Conservation (phyloP, 345 rosid species). For the Microcos paniculata region DNA sequence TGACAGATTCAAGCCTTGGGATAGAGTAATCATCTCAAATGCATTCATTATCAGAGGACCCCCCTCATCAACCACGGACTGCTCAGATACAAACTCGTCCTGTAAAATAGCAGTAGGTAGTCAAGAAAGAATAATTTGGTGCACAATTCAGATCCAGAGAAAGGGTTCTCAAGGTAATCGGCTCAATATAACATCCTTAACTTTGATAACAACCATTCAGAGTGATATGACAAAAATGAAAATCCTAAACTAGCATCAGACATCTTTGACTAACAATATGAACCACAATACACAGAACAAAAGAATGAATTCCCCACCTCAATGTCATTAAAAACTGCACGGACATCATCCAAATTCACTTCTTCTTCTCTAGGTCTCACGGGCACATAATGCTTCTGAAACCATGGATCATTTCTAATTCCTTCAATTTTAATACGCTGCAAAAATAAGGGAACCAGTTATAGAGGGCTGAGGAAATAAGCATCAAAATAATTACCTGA, state of each 20-base stretch:
- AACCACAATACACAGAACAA: slow-evolving; percentile 13
- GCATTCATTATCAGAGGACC: slow-evolving; percentile 91
- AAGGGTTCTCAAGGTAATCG: neutral
- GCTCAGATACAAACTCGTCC: slow-evolving; percentile 72
- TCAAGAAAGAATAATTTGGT: slow-evolving; percentile 16
- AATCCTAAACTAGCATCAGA: slow-evolving; percentile 5
- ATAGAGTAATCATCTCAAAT: slow-evolving; percentile 93
- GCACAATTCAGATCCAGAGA: neutral
- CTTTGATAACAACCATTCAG: slow-evolving; percentile 4
- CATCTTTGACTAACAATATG: neutral
- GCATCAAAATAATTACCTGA: slow-evolving; percentile 6
- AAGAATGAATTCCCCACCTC: slow-evolving; percentile 53
- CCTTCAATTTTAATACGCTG: slow-evolving; percentile 74
- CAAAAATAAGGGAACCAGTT: slow-evolving; percentile 32
- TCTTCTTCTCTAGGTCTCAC: slow-evolving; percentile 45
- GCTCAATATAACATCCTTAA: neutral
- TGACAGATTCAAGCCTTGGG: slow-evolving; percentile 93
- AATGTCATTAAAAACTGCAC: slow-evolving; percentile 79
- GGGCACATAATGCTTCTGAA: slow-evolving; percentile 57
- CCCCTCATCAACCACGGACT: slow-evolving; percentile 37
- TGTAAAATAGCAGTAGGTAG: slow-evolving; percentile 30
- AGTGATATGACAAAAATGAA: neutral
- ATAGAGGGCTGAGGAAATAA: slow-evolving; percentile 4
- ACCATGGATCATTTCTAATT: slow-evolving; percentile 70
- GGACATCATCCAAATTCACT: slow-evolving; percentile 75